Evolutionary conservation across 495 filamentous ascomycete species (phyloP), one percentile per base, ranked within the genome.

Genomic region (Trypethelium eluteriae): DNA sequence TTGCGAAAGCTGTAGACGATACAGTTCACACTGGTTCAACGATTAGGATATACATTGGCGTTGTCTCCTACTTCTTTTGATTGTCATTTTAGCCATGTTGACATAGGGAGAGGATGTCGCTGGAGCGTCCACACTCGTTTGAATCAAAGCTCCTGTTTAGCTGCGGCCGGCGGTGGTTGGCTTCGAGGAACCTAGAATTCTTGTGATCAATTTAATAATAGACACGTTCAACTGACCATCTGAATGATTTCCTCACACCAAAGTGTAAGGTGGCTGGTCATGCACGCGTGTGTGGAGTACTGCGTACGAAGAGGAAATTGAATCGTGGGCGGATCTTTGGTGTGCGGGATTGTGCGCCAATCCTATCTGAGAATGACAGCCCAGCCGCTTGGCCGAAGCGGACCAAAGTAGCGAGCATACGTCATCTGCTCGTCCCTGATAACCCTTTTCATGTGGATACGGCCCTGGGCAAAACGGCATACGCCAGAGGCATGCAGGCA

Each of bases 331-430:
- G 10, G 53, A 32, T 6, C 53, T 59, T 32, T 11, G 49, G 41
- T 16, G 41, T 16, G 7, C 41, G 41, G 49, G 5, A 36, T 44
- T 34, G 53, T 59, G 53, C 18, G 53, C 53, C 25, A 35, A 32
- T 34, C 32, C 53, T 14, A 44, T 7, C 41, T 25, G 41, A 7
- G 7, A 44, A 35, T 9, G 32, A 5, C 49, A 16, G 49, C 5
- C 53, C 49, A 16, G 49, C 5, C 53, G 53, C 53, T 59, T 59
- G 18, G 53, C 7, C 53, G 7, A 59, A 36, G 36, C 2, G 34
- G 53, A 32, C 34, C 53, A 59, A 59, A 59, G 36, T n/a, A 18
- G 53, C 53, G 53, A 59, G 53, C 1, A 59, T 59, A 59, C 53
- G 53, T 59, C 53, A 59, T 59, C 53, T 18, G 53, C 53, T 18